These are phyloP conservation scores for Suhomyces terraborum DNA, from an alignment of 1,139 yeast genomes.

Conservation along the genomic window DNA sequence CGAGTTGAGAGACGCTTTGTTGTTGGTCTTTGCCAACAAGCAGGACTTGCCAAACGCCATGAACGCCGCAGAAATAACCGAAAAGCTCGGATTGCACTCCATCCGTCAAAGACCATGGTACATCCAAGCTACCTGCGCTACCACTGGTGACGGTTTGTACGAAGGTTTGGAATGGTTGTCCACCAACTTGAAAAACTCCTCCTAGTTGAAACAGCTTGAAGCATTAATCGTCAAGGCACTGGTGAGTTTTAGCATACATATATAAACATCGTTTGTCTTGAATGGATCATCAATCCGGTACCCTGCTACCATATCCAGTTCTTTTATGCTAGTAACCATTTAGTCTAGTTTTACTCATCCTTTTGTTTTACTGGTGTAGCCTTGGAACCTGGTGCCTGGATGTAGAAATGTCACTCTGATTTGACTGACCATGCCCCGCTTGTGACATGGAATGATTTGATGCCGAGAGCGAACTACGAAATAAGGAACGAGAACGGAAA, in stretches of 20 bases:
- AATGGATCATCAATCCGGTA: slow-evolving; percentile 10
- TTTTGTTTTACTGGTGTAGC: slow-evolving; percentile 8
- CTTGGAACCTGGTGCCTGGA: too few relatives aligned
- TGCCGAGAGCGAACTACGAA: too few relatives aligned
- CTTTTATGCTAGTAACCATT: slow-evolving; percentile 13
- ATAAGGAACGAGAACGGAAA: too few relatives aligned
- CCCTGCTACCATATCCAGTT: slow-evolving; percentile 11
- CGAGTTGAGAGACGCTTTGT: slow-evolving; percentile 86
- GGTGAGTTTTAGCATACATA: slow-evolving; percentile 16
- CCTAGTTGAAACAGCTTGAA: slow-evolving; percentile 15
- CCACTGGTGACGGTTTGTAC: slow-evolving; percentile 87
- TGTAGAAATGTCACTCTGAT: too few relatives aligned
- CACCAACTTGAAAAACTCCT: slow-evolving; percentile 74
- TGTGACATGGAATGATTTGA: too few relatives aligned
- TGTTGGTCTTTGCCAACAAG: slow-evolving; percentile 88
- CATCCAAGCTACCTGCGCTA: slow-evolving; percentile 87
- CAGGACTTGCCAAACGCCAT: slow-evolving; percentile 92
- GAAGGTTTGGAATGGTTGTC: slow-evolving; percentile 93
- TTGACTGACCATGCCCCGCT: too few relatives aligned
- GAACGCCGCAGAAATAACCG: slow-evolving; percentile 89
- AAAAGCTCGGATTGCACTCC: slow-evolving; percentile 78
- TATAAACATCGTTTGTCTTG: slow-evolving; percentile 13
- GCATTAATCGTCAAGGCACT: slow-evolving; percentile 10
- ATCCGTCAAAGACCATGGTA: slow-evolving; percentile 90
- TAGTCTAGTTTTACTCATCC: slow-evolving; percentile 12